phyloP scores from a whole-genome alignment of 768 basidiomycete species.

The Trametes villosa region DNA sequence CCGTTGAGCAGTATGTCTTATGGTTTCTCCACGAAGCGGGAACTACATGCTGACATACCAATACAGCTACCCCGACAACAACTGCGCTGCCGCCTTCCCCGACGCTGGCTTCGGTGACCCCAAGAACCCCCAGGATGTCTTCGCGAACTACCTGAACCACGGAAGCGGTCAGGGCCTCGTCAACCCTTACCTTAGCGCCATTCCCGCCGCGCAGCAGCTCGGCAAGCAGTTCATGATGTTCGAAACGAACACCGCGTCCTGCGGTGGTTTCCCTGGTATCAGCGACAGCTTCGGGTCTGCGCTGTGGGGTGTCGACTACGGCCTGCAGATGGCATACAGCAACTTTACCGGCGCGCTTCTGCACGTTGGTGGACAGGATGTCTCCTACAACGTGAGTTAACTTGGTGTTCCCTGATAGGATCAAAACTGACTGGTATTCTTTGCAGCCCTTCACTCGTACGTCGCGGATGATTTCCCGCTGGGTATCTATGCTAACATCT shows the following conservation, averaged over 20 bases:
- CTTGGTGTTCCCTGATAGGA: slow-evolving; percentile 15
- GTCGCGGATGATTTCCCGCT: background rate
- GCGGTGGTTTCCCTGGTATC: slow-evolving; percentile 56
- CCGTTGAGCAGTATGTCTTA: slow-evolving; percentile 43
- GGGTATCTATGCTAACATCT: background rate
- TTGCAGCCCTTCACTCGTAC: slow-evolving; percentile 51
- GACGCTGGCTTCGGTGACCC: slow-evolving; percentile 28
- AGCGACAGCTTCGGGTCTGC: slow-evolving; percentile 54
- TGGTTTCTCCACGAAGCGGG: background rate
- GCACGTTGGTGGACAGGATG: slow-evolving; percentile 52
- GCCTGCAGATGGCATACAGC: slow-evolving; percentile 51
- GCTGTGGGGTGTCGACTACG: slow-evolving; percentile 55
- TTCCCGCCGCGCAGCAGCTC: slow-evolving; percentile 35
- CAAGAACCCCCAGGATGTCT: slow-evolving; percentile 43
- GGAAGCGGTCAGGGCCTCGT: slow-evolving; percentile 41
- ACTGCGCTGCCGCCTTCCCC: slow-evolving; percentile 37
- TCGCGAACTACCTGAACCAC: slow-evolving; percentile 51
- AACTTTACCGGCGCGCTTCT: slow-evolving; percentile 53
- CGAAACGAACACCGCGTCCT: slow-evolving; percentile 58
- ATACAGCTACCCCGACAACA: slow-evolving; percentile 42
- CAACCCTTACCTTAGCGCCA: slow-evolving; percentile 43
- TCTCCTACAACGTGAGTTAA: slow-evolving; percentile 55
- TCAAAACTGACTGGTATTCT: background rate
- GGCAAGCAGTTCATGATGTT: slow-evolving; percentile 54
- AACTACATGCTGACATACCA: slow-evolving; percentile 13